Evolutionary conservation across 2,329 filamentous ascomycete genomes (phyloP), one percentile per base, ranked within the genome.

Genomic region (Lachnellula cervina): DNA sequence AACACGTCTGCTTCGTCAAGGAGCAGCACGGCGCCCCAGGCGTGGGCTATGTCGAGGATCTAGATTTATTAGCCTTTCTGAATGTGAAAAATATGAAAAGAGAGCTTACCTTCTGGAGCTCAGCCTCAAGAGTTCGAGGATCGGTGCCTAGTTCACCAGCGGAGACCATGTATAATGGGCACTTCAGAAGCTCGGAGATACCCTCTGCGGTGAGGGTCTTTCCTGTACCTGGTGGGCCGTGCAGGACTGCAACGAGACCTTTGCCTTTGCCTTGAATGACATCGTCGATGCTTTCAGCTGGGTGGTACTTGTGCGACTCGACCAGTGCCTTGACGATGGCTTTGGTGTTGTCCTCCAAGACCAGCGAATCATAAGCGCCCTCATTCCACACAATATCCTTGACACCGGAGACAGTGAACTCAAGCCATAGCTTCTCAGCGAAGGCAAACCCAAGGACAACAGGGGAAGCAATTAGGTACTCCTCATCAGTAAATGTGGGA

Each of bases 191-290:
- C 68, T 95, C 90, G 9, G 88, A 89, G 59, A 96, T 93, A 11
- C 87, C 88, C 69, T 96, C 90, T 1, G 89, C 90, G 0, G 91
- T 96, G 5, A 96, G 78, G 0, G 90, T 95, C 74, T 96, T 96
- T 50, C 91, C 91, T 0, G 90, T 93, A 17, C 90, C 91, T 0
- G 91, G 90, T 4, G 89, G 88, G 3, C 90, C 90, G 63, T 95
- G 90, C 0, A 96, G 80, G 1, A 96, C 88, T 40, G 80, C 78
- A 38, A 95, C 90, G 16, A 96, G 82, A 0, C 91, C 90, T 66
- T 89, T 90, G 57, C 90, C 91, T 70, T 96, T 96, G 66, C 90
- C 90, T 67, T 87, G 82, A 51, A 89, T 88, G 32, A 89, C 83
- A 68, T 89, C 90, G 71, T 95, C 90, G 61, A 95, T 91, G 51